Percentiles rank a stretch among this genome's conserved stretches.
Conservation (phyloP, 352 stramenopile genomes). For the Thraustochytrium striatum region DNA sequence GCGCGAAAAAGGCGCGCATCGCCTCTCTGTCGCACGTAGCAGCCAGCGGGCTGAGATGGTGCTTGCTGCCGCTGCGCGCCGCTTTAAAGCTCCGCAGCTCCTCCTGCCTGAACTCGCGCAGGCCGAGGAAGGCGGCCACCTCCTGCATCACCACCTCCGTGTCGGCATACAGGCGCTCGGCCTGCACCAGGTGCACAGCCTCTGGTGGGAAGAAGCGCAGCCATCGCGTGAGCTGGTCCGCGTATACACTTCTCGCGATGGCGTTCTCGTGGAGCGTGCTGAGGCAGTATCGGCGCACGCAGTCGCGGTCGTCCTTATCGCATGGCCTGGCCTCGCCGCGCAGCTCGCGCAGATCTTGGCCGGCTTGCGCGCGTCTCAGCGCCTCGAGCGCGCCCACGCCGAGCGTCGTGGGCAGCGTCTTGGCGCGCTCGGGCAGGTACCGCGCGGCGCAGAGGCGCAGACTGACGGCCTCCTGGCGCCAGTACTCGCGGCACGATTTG, state of each 20-base stretch:
- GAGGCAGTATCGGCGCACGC: conserved; percentile 14
- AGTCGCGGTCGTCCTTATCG: background rate
- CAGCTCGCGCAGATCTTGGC: background rate
- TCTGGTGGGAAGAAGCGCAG: conserved; percentile 8
- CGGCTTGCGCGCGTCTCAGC: background rate
- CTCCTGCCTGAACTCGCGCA: background rate
- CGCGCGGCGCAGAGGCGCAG: background rate
- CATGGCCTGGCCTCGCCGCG: background rate
- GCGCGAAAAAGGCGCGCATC: background rate
- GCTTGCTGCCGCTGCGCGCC: background rate
- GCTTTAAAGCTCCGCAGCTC: background rate
- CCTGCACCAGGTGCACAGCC: background rate
- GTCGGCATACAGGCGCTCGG: background rate
- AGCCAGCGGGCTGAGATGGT: background rate
- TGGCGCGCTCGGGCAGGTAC: background rate
- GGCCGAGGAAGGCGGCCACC: conserved; percentile 1
- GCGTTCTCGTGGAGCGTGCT: background rate
- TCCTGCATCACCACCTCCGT: background rate
- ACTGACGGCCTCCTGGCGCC: background rate
- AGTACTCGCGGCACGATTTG: background rate
- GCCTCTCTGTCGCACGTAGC: background rate
- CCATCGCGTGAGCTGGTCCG: conserved; percentile 33
- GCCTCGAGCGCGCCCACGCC: background rate
- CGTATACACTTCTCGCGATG: conserved; percentile 3
- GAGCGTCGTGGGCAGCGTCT: background rate